These are phyloP conservation scores for Citrus sp. DNA, from an alignment of 345 rosid genomes.

Conservation along the genomic window DNA sequence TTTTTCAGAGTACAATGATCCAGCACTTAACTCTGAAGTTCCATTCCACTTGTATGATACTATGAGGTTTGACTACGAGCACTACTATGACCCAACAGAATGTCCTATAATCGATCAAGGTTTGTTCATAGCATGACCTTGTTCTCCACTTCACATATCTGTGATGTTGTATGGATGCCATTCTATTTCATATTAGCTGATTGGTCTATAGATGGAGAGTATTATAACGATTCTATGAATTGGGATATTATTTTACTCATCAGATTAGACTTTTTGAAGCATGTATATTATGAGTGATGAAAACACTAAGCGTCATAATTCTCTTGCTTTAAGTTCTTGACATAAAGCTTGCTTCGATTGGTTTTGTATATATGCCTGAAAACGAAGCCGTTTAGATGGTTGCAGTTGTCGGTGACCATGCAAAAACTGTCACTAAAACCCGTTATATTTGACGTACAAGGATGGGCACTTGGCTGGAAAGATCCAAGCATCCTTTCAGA, in stretches of 20 bases:
- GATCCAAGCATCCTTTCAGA: too few relatives aligned
- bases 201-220: constrained; percentile 11
- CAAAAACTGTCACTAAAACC: neutral
- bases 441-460: neutral
- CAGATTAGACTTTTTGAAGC: constrained; percentile 24
- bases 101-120: constrained; percentile 55
- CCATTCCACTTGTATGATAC: constrained; percentile 48
- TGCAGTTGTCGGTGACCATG: neutral
- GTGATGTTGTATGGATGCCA: constrained; percentile 3
- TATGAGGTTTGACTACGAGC: constrained; percentile 57
- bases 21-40: constrained; percentile 37
- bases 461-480: too few relatives aligned
- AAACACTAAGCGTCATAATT: constrained; percentile 27
- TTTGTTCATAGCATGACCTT: constrained; percentile 60
- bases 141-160: constrained; percentile 9
- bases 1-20: constrained; percentile 40
- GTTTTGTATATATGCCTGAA: constrained; percentile 6
- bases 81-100: constrained; percentile 54
- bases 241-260: constrained; percentile 20
- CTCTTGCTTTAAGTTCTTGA: constrained; percentile 21
- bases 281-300: constrained; percentile 25
- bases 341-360: neutral
- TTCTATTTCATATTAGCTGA: constrained; percentile 16
- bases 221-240: constrained; percentile 19
- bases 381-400: neutral